Conservation (phyloP, 2,329 filamentous ascomycete genomes). For the Rhynchosporium graminicola region DNA sequence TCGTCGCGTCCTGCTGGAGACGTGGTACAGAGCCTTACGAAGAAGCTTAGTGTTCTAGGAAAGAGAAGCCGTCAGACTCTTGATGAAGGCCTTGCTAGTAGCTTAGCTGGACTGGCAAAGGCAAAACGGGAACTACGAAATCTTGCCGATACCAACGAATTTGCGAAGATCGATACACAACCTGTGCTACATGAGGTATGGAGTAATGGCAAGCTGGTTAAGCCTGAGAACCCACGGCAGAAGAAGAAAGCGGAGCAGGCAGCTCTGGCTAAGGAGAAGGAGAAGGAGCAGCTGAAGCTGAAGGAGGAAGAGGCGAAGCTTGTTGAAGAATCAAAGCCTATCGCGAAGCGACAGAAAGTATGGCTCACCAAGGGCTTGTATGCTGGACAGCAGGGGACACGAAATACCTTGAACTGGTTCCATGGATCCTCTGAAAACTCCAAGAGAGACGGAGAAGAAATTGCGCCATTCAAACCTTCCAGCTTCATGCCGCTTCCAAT, state of each 20-base stretch:
- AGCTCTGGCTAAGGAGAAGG: constrained; percentile 13
- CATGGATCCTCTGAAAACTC: constrained; percentile 41
- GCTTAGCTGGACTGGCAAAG: constrained; percentile 42
- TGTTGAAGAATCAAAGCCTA: constrained; percentile 21
- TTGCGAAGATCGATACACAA: constrained; percentile 56
- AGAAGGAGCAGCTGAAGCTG: constrained; percentile 3
- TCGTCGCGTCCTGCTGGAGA: constrained; percentile 48
- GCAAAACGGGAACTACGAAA: constrained; percentile 59
- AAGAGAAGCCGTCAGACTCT: constrained; percentile 61
- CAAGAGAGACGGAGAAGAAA: constrained; percentile 52
- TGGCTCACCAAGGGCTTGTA: constrained; percentile 85
- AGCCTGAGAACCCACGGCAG: constrained; percentile 41
- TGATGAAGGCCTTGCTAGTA: constrained; percentile 43
- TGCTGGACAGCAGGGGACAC: constrained; percentile 66
- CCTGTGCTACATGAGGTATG: constrained; percentile 61
- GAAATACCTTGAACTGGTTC: constrained; percentile 31
- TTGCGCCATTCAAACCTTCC: constrained; percentile 55
- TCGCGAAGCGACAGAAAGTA: constrained; percentile 35
- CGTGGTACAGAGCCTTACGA: constrained; percentile 47
- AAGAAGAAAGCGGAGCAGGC: constrained; percentile 43
- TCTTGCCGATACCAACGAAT: constrained; percentile 65
- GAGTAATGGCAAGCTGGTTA: constrained; percentile 65
- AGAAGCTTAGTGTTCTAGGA: constrained; percentile 55
- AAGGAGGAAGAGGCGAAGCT: constrained; percentile 23
- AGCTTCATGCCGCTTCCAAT: constrained; percentile 72